These are phyloP conservation scores for Naumovozyma baii DNA, from an alignment of 805 yeast species.

Conservation along the genomic window DNA sequence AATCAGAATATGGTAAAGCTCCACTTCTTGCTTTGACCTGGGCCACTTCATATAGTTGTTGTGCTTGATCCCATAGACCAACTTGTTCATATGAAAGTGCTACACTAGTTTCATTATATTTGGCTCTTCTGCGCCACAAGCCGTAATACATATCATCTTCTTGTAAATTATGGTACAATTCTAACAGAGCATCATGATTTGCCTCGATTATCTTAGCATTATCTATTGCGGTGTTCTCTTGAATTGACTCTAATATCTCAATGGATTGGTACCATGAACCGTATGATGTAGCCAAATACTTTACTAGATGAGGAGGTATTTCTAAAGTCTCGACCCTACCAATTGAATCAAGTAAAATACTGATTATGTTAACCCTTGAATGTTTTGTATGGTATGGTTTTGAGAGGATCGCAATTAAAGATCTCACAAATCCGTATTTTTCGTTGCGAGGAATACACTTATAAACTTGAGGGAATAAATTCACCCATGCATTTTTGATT, in stretches of 20 bases:
- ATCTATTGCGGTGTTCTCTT: slow-evolving; percentile 48
- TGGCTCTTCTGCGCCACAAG: slow-evolving; percentile 92
- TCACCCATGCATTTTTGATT: slow-evolving; percentile 75
- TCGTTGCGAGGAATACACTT: slow-evolving; percentile 68
- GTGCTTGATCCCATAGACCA: slow-evolving; percentile 91
- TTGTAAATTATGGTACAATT: slow-evolving; percentile 76
- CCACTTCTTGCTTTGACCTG: slow-evolving; percentile 95
- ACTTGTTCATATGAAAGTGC: slow-evolving; percentile 92
- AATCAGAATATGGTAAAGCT: slow-evolving; percentile 86
- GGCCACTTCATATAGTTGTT: slow-evolving; percentile 88
- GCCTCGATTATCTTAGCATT: slow-evolving; percentile 72
- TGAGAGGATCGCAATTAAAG: slow-evolving; percentile 67
- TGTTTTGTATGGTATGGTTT: slow-evolving; percentile 92
- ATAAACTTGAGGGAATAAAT: slow-evolving; percentile 74
- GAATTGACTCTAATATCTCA: slow-evolving; percentile 67
- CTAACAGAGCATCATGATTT: slow-evolving; percentile 82
- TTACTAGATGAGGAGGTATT: slow-evolving; percentile 88
- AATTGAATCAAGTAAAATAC: slow-evolving; percentile 76
- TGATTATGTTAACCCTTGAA: slow-evolving; percentile 77
- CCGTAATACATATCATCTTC: slow-evolving; percentile 98
- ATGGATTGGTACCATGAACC: slow-evolving; percentile 89
- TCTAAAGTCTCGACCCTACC: slow-evolving; percentile 62
- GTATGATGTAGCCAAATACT: slow-evolving; percentile 77
- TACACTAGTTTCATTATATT: slow-evolving; percentile 83
- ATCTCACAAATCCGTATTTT: slow-evolving; percentile 72